A percentile compares a stretch with the other conserved stretches of the same genome.
These are phyloP conservation scores for Glycine tomentella DNA, from an alignment of 306 rosid genomes.

Conservation along the genomic window DNA sequence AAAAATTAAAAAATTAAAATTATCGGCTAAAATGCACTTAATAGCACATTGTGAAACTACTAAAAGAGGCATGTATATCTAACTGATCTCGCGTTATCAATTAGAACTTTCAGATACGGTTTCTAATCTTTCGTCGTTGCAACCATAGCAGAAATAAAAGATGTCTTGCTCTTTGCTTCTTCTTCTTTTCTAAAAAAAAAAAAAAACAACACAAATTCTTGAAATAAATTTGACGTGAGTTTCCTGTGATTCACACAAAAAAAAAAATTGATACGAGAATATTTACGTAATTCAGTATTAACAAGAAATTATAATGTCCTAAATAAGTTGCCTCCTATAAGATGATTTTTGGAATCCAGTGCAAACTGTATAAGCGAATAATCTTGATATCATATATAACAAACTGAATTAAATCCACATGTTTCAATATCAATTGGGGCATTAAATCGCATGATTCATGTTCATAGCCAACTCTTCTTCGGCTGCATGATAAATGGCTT, in stretches of 20 bases:
- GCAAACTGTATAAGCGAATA: not conserved
- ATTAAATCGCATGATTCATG: not conserved
- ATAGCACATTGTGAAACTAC: conserved; percentile 13
- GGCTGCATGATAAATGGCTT: not conserved
- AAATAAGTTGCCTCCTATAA: not conserved
- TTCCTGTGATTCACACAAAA: too few species aligned
- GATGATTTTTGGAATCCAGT: not conserved
- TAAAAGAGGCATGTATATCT: too few species aligned
- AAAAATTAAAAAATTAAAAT: not conserved
- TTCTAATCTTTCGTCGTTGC: not conserved
- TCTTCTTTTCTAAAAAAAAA: too few species aligned
- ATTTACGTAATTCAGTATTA: not conserved
- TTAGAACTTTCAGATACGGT: not conserved
- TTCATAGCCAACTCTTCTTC: not conserved
- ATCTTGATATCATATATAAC: not conserved
- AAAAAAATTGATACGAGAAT: not conserved
- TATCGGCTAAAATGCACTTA: not conserved
- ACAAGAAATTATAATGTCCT: not conserved
- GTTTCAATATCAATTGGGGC: not conserved
- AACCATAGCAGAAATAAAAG: not conserved
- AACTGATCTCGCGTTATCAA: not conserved
- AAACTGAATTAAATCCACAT: not conserved
- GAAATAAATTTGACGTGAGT: too few species aligned
- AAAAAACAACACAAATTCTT: too few species aligned
- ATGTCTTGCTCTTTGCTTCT: not conserved